Percentiles rank a stretch among this genome's conserved stretches.
These are phyloP conservation scores for Paecilomyces sp. DNA, from an alignment of 2,329 filamentous ascomycete species.

Conservation along the genomic window DNA sequence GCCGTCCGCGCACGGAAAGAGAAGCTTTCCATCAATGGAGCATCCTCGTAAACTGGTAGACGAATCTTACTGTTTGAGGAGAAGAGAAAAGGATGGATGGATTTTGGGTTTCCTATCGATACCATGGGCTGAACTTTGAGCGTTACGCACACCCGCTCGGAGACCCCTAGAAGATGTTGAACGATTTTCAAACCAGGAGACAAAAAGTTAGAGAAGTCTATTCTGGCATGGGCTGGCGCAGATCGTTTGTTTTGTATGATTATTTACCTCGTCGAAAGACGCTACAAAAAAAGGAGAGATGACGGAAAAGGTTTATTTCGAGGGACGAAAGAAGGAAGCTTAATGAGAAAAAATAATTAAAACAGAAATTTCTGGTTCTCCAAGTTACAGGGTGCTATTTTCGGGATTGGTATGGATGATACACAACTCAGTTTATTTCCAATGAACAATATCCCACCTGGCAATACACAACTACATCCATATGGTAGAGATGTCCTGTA, in stretches of 20 bases:
- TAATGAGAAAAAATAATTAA: too few species aligned
- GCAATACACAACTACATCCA: too few species aligned
- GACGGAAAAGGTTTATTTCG: not conserved
- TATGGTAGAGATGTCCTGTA: too few species aligned
- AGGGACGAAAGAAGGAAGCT: not conserved
- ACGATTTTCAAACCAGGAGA: not conserved
- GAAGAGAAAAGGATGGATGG: not conserved
- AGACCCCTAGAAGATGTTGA: not conserved
- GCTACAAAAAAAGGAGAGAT: not conserved
- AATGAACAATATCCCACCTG: too few species aligned
- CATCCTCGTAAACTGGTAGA: not conserved
- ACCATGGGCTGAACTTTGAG: not conserved
- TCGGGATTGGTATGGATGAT: too few species aligned
- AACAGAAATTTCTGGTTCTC: too few species aligned
- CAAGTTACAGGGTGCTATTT: too few species aligned
- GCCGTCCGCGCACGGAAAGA: slow-evolving; percentile 70
- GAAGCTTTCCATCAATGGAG: slow-evolving; percentile 19
- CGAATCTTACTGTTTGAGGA: not conserved
- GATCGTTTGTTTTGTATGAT: not conserved
- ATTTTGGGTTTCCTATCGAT: not conserved
- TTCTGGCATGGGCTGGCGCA: not conserved
- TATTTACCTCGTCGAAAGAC: not conserved
- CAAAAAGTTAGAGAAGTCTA: not conserved
- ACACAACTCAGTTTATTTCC: too few species aligned
- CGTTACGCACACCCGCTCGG: not conserved